Evolutionary conservation across 495 filamentous ascomycete species (phyloP), one percentile per base, ranked within the genome.

Genomic region (Aspergillus baeticus): DNA sequence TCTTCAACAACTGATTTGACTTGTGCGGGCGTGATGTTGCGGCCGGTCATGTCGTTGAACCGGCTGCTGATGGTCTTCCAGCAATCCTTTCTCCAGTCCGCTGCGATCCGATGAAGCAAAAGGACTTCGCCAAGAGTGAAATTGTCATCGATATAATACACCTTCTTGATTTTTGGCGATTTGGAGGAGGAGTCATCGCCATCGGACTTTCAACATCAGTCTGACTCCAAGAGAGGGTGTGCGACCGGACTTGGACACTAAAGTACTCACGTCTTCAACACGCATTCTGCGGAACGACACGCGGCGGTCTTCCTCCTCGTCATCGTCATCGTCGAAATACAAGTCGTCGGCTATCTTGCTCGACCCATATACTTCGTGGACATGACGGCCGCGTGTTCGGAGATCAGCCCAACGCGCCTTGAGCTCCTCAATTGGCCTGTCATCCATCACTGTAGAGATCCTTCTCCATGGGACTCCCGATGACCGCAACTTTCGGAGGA

Each of bases 391-490:
- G 33, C 31, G 48, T 20, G 37, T 23, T 7, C 20, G 52, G 37
- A 57, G 38, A 51, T 52, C 35, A 11, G 33, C 10, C 63, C 56
- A 73, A 15, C 63, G 67, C 41, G 58, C 34, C 38, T 66, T 62
- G 23, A 72, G 36, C n/a, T 62, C 60, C 6, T 54, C 39, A 5
- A 59, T 23, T 8, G 58, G 56, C 42, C 54, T 64, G 23, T 54
- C 38, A 5, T 43, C 42, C 43, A 72, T 41, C 13, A 38, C 42
- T 8, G 51, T 52, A 22, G 59, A 61, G 17, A 69, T 68, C 15
- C 59, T 57, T 36, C 62, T 57, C 64, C 64, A 72, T 13, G 67
- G 47, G 20, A 63, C 62, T 31, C 63, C 58, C 10, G 38, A 43
- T 15, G 44, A 52, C 36, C 59, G 66, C 42, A 71, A 38, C 13